Evolutionary conservation across 306 rosid genomes (phyloP).

Genomic region (Malus sieversii): DNA sequence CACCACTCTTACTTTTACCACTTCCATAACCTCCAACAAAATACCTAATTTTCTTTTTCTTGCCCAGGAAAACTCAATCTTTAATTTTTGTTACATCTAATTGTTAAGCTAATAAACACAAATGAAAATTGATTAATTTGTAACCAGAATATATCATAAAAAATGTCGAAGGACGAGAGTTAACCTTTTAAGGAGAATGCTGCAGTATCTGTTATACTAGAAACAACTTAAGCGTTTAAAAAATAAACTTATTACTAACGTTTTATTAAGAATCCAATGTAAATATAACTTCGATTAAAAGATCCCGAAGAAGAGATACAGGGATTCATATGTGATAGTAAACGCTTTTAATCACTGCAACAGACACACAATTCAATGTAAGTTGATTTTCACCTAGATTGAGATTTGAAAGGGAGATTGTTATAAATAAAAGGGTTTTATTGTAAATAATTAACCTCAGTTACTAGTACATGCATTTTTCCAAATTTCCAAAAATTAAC

Average conservation of each 20-base stretch:
- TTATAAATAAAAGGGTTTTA: no score
- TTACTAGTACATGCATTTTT: neutral
- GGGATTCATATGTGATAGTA: neutral
- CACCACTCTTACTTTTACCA: neutral
- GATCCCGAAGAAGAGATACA: neutral
- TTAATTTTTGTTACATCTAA: neutral
- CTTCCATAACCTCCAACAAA: neutral
- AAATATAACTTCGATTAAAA: neutral
- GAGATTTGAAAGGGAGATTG: neutral
- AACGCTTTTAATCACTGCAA: neutral
- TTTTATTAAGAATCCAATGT: neutral
- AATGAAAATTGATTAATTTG: neutral
- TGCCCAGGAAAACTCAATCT: neutral
- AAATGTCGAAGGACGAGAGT: neutral
- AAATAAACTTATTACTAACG: neutral
- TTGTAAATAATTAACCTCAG: neutral
- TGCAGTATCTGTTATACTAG: neutral
- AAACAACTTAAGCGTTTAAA: neutral
- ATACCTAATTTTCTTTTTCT: neutral
- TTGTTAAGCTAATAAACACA: neutral
- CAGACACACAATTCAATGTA: neutral
- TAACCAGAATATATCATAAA: neutral
- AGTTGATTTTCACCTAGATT: neutral
- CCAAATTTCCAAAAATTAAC: neutral
- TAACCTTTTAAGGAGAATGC: neutral